Conservation (phyloP, 2,329 filamentous ascomycete species). For the Aspergillus unguis region DNA sequence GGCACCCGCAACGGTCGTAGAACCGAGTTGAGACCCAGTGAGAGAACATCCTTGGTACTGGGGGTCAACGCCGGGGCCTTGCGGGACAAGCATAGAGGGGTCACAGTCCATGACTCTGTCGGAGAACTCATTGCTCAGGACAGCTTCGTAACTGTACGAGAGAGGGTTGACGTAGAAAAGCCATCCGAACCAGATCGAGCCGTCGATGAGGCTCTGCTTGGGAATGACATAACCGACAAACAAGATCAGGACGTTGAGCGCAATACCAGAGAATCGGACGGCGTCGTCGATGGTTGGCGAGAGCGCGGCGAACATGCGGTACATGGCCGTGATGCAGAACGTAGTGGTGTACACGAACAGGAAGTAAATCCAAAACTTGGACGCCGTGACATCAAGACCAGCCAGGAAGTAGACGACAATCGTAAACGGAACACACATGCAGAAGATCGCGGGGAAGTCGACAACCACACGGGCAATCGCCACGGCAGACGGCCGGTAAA, state of each 20-base stretch:
- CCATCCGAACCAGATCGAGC: slow-evolving; percentile 67
- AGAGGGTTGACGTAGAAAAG: slow-evolving; percentile 54
- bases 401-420: slow-evolving; percentile 66
- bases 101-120: slow-evolving; percentile 57
- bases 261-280: slow-evolving; percentile 61
- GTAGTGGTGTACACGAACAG: slow-evolving; percentile 63
- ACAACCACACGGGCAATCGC: slow-evolving; percentile 59
- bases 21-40: slow-evolving; percentile 54
- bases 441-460: slow-evolving; percentile 60
- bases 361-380: slow-evolving; percentile 65
- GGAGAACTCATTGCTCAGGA: slow-evolving; percentile 64
- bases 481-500: slow-evolving; percentile 67
- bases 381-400: slow-evolving; percentile 55
- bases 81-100: slow-evolving; percentile 58
- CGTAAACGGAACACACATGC: slow-evolving; percentile 58
- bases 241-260: slow-evolving; percentile 59
- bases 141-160: slow-evolving; percentile 64
- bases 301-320: slow-evolving; percentile 63
- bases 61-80: slow-evolving; percentile 54
- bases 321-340: slow-evolving; percentile 61
- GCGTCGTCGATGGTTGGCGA: slow-evolving; percentile 64
- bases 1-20: slow-evolving; percentile 51
- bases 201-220: slow-evolving; percentile 55
- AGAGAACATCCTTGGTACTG: slow-evolving; percentile 62
- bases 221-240: slow-evolving; percentile 68